phyloP scores from a whole-genome alignment of 495 filamentous ascomycete genomes.

The Penicillium bovifimosum region DNA sequence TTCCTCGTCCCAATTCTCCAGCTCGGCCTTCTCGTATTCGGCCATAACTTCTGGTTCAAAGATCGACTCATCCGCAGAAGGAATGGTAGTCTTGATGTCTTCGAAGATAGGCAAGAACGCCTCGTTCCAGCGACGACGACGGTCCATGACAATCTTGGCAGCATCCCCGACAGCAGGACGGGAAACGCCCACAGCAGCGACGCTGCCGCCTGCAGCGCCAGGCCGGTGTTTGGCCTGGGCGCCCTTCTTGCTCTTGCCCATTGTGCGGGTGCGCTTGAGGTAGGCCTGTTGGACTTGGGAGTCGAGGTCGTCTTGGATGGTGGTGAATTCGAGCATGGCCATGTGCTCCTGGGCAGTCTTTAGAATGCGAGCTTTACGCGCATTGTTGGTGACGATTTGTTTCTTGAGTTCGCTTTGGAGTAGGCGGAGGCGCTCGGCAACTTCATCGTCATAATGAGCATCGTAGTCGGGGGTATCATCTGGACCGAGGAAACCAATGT shows the following conservation, averaged over 20 bases:
- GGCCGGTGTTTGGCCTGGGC: conserved; percentile 66
- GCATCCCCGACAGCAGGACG: conserved; percentile 86
- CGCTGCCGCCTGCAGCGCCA: conserved; percentile 49
- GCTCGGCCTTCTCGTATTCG: conserved; percentile 59
- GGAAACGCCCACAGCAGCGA: conserved; percentile 46
- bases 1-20: conserved; percentile 70
- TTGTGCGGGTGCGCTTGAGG: conserved; percentile 89
- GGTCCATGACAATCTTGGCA: conserved; percentile 84
- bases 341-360: conserved; percentile 85
- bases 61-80: conserved; percentile 52
- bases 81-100: conserved; percentile 58
- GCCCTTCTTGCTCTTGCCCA: conserved; percentile 86
- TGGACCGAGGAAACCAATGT: conserved; percentile 79
- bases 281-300: conserved; percentile 92
- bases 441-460: conserved; percentile 88
- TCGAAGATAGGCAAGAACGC: conserved; percentile 83
- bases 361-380: conserved; percentile 76
- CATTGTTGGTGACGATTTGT: conserved; percentile 78
- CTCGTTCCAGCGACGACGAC: conserved; percentile 78
- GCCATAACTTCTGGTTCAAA: conserved; percentile 57
- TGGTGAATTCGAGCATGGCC: conserved; percentile 92
- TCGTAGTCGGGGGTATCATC: conserved; percentile 73
- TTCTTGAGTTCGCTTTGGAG: conserved; percentile 78
- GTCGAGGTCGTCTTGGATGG: conserved; percentile 95
- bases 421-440: conserved; percentile 79